A percentile compares a stretch with the other conserved stretches of the same genome.
phyloP scores from a whole-genome alignment of 805 yeast genomes.

The Tetrapisispora namnaoensis region DNA sequence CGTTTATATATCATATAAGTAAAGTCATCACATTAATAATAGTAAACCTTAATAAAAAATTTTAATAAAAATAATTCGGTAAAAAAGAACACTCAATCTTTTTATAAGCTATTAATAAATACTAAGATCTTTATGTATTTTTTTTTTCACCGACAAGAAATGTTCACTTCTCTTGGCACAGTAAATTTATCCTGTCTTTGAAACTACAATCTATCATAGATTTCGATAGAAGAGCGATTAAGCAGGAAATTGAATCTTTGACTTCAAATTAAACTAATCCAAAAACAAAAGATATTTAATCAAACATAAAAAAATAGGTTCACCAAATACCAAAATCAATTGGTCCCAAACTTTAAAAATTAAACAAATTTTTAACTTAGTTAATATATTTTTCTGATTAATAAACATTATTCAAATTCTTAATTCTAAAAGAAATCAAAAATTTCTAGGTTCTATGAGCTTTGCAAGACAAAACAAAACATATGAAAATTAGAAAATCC shows the following conservation, averaged over 20 bases:
- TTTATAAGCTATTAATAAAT: too few relatives aligned
- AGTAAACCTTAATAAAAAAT: too few relatives aligned
- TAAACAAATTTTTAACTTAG: neutral
- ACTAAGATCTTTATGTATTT: too few relatives aligned
- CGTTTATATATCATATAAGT: neutral
- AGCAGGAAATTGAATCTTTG: slow-evolving; percentile 29
- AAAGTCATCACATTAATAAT: neutral
- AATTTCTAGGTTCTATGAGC: slow-evolving; percentile 1
- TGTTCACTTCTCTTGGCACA: too few relatives aligned
- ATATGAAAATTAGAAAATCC: neutral
- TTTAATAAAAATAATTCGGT: too few relatives aligned
- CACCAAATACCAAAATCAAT: slow-evolving; percentile 1
- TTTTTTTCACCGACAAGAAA: too few relatives aligned
- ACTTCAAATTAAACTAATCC: slow-evolving; percentile 9
- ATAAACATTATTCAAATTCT: neutral
- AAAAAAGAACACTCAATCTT: too few relatives aligned
- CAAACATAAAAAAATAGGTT: slow-evolving; percentile 6
- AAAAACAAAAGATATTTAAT: slow-evolving; percentile 2
- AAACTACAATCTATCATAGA: slow-evolving; percentile 32
- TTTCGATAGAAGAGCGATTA: slow-evolving; percentile 34
- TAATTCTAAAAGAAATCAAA: slow-evolving; percentile 1
- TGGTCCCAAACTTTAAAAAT: neutral
- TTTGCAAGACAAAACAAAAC: neutral
- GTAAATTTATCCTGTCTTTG: slow-evolving; percentile 30
- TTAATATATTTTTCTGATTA: neutral